These are phyloP conservation scores for Acrodontium crateriforme DNA, from an alignment of 2,329 filamentous ascomycete genomes.

Conservation along the genomic window DNA sequence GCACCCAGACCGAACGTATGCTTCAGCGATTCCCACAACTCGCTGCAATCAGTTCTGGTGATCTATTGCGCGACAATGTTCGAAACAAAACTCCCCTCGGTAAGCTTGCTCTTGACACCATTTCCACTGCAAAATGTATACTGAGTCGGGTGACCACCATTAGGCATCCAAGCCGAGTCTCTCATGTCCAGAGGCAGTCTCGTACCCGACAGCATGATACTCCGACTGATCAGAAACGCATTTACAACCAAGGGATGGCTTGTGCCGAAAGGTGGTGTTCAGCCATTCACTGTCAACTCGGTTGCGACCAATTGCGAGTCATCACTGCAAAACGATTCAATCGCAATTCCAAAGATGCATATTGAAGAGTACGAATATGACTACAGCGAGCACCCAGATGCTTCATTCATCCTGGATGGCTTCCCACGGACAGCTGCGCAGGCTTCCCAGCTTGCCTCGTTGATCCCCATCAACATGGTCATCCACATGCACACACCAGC, in stretches of 20 bases:
- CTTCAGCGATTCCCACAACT: slow-evolving; percentile 78
- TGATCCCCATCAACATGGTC: slow-evolving; percentile 91
- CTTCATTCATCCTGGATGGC: slow-evolving; percentile 90
- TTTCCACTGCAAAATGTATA: slow-evolving; percentile 1
- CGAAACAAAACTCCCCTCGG: slow-evolving; percentile 74
- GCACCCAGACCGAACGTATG: slow-evolving; percentile 78
- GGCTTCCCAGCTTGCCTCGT: slow-evolving; percentile 59
- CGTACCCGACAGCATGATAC: slow-evolving; percentile 83
- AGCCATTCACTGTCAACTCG: slow-evolving; percentile 32
- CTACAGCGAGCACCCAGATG: slow-evolving; percentile 53
- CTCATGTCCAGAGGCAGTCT: slow-evolving; percentile 79
- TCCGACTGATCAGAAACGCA: slow-evolving; percentile 84
- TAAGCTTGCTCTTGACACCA: slow-evolving; percentile 28
- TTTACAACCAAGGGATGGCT: slow-evolving; percentile 79
- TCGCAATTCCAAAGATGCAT: slow-evolving; percentile 23
- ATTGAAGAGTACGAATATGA: slow-evolving; percentile 25
- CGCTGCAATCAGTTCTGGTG: slow-evolving; percentile 83
- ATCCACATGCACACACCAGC: slow-evolving; percentile 77
- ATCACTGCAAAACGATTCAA: slow-evolving; percentile 8
- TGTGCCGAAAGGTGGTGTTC: slow-evolving; percentile 24
- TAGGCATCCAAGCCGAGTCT: slow-evolving; percentile 80
- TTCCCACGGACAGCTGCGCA: slow-evolving; percentile 83
- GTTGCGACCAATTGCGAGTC: slow-evolving; percentile 24
- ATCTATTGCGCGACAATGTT: slow-evolving; percentile 85
- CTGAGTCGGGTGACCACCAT: slow-evolving; percentile 7